Base-by-base conservation (phyloP, 768 basidiomycete genomes). In the Xanthoconium purpureum region DNA sequence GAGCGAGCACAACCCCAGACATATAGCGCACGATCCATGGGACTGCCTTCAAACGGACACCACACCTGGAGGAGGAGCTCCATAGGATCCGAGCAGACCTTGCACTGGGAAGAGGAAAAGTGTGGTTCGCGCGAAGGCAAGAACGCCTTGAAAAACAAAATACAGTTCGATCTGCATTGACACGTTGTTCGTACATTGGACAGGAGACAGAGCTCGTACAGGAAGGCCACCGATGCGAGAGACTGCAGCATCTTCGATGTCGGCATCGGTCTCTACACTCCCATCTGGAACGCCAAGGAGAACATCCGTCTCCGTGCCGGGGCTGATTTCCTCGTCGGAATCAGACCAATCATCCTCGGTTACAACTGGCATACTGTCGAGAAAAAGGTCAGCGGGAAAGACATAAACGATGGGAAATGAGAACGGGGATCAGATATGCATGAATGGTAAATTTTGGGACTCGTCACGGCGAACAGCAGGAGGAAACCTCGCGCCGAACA, bases 151-250 rank as follows among this genome's bases (percentile, higher is more conserved):
- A 67, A 65, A 72, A 72, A 57, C 45, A 71, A 75, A 73, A 80
- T 73, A 60, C 68, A 73, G 77, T 80, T 70, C 50, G 63, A 63
- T 62, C 54, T 72, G 77, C 74, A 77, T 79, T 76, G 73, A 70
- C 73, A 75, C 29, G 64, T 68, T 67, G 72, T 71, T 66, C 67
- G 69, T 79, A 82, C 77, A 79, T 73, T 30, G 69, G 64, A 74
- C 71, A 72, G 75, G 73, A 74, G 72, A 73, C 70, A 60, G 30
- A 45, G 60, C 70, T 81, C 90, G 84, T 87, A 94, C 91, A 80
- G 92, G 92, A 75, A 80, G 80, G 69, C 92, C 92, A 68, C 92
- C 92, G 58, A 94, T 87, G 72, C 92, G 88, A 72, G 92, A 94
- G 61, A 94, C 89, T 55, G 88, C 85, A 42, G 84, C 88, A 73